phyloP scores from a whole-genome alignment of 2,329 filamentous ascomycete species.

The Botryosphaeria agaves region DNA sequence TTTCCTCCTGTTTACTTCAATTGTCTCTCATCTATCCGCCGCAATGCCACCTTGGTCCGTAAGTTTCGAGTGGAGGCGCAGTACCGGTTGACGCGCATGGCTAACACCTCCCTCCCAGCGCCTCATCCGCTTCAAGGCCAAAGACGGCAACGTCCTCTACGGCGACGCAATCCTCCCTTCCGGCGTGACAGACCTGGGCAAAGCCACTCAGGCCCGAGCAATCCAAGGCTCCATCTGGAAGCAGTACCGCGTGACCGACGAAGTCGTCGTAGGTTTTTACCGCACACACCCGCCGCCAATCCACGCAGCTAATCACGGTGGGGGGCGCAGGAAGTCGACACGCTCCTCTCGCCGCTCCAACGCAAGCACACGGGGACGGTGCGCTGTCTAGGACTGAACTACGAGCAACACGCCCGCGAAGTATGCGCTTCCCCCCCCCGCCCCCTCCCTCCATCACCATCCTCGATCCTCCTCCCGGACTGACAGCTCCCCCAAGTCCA shows the following conservation, averaged over 20 bases:
- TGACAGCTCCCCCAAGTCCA: constrained; percentile 24
- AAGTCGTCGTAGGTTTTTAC: constrained; percentile 21
- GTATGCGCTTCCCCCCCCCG: constrained; percentile 12
- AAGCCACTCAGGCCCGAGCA: constrained; percentile 42
- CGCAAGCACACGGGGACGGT: constrained; percentile 47
- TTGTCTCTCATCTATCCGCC: too few species aligned
- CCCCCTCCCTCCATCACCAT: not conserved
- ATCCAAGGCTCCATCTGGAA: constrained; percentile 51
- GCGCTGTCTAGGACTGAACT: constrained; percentile 54
- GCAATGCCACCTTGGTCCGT: too few species aligned
- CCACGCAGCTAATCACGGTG: not conserved
- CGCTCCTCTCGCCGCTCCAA: constrained; percentile 46
- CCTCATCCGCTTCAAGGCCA: constrained; percentile 56
- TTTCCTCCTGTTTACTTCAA: too few species aligned
- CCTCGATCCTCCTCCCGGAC: not conserved
- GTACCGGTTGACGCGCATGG: too few species aligned
- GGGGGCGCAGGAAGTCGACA: constrained; percentile 19
- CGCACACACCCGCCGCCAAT: constrained; percentile 28
- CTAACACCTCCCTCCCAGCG: too few species aligned
- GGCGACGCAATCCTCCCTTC: constrained; percentile 54
- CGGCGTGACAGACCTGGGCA: constrained; percentile 41
- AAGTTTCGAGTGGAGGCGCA: too few species aligned
- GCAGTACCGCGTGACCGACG: constrained; percentile 43
- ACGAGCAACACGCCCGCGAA: constrained; percentile 54
- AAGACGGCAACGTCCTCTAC: constrained; percentile 52